A percentile compares a stretch with the other conserved stretches of the same genome.
Conservation (phyloP, 2,329 filamentous ascomycete genomes). For the Ophiostoma pallidulum region DNA sequence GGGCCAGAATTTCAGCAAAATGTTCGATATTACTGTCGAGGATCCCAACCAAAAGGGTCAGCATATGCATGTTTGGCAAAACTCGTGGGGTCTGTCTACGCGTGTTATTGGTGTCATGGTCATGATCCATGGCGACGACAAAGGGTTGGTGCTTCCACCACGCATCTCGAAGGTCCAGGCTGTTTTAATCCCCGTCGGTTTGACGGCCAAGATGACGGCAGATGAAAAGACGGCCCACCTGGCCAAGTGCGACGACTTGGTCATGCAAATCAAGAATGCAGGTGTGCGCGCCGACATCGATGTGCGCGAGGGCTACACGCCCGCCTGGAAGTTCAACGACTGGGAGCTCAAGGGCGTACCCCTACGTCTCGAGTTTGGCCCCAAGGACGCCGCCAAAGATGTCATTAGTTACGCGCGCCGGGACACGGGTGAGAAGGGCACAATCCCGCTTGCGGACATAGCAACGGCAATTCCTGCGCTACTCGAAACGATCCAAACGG, state of each 20-base stretch:
- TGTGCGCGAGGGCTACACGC: conserved; percentile 81
- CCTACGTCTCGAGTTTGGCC: conserved; percentile 87
- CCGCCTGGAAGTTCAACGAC: conserved; percentile 97
- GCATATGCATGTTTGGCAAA: conserved; percentile 89
- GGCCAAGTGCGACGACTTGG: conserved; percentile 64
- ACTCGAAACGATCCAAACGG: conserved; percentile 80
- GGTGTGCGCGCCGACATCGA: conserved; percentile 75
- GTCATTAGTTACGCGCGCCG: conserved; percentile 80
- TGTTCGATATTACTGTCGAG: conserved; percentile 95
- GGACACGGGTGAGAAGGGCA: conserved; percentile 76
- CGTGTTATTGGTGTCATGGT: conserved; percentile 98
- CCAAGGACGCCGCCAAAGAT: conserved; percentile 80
- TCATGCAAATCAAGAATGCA: conserved; percentile 57
- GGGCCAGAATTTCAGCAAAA: conserved; percentile 97
- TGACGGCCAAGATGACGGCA: conserved; percentile 76
- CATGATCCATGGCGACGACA: conserved; percentile 94
- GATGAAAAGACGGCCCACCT: conserved; percentile 71
- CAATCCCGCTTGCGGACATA: conserved; percentile 66
- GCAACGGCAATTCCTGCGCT: conserved; percentile 65
- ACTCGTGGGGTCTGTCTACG: conserved; percentile 97
- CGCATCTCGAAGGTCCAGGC: conserved; percentile 79
- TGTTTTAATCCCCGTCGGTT: conserved; percentile 82
- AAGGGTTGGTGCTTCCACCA: conserved; percentile 87
- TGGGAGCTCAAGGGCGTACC: conserved; percentile 97
- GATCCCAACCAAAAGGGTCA: conserved; percentile 75